Conservation (phyloP, 805 yeast genomes). For the Maudiozyma barnettii region DNA sequence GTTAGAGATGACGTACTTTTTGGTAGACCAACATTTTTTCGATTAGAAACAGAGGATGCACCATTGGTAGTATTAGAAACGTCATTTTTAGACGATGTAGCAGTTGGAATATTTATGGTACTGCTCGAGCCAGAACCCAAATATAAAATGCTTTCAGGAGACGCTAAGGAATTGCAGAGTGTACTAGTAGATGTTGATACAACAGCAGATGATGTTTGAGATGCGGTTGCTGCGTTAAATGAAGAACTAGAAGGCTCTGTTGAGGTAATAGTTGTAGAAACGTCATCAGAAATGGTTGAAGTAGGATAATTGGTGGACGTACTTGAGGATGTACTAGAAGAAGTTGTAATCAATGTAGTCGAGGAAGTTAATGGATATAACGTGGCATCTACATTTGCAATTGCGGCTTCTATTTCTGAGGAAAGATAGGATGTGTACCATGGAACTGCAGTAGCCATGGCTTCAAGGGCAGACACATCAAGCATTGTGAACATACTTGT, state of each 20-base stretch:
- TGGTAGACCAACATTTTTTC: no score
- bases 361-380: background rate
- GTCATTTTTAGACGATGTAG: no score
- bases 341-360: background rate
- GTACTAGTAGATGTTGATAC: no score
- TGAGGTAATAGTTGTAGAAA: background rate
- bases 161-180: no score
- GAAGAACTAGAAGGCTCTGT: background rate
- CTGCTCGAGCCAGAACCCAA: background rate
- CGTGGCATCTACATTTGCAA: background rate
- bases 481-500: background rate
- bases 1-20: no score
- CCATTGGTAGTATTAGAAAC: no score
- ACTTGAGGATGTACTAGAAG: background rate
- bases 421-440: slow-evolving; percentile 25
- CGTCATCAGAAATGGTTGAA: background rate
- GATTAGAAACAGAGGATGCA: no score
- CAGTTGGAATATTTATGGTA: background rate
- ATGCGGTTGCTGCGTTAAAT: background rate
- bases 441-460: slow-evolving; percentile 22
- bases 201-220: no score
- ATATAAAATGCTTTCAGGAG: no score
- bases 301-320: background rate
- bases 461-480: background rate
- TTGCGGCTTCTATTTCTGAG: slow-evolving; percentile 6